Evolutionary conservation across 1,139 yeast genomes (phyloP).

Genomic region (Debaryomycetaceae sp.): DNA sequence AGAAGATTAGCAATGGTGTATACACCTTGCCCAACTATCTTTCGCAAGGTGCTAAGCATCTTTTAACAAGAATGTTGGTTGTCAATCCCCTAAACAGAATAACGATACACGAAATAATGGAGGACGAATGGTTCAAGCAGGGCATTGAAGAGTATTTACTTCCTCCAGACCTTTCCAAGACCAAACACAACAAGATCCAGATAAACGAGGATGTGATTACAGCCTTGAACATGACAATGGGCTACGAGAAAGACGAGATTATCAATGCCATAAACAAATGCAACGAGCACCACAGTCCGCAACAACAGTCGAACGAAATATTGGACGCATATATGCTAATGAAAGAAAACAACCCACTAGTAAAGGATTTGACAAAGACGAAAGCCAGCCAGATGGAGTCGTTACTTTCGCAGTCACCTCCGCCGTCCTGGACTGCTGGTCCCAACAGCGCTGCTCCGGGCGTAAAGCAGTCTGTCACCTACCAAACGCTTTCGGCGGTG

Average conservation of each 20-base stretch:
- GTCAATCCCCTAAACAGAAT: constrained; percentile 96
- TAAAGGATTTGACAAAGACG: constrained; percentile 59
- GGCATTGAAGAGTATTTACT: constrained; percentile 79
- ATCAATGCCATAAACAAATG: constrained; percentile 59
- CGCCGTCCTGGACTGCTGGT: constrained; percentile 33
- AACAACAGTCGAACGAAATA: constrained; percentile 60
- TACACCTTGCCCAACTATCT: constrained; percentile 89
- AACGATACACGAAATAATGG: constrained; percentile 90
- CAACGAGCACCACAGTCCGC: constrained; percentile 39
- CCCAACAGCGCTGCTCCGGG: constrained; percentile 35
- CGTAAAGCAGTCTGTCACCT: constrained; percentile 46
- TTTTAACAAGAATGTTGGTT: constrained; percentile 89
- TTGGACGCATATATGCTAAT: constrained; percentile 88
- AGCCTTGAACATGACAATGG: constrained; percentile 85
- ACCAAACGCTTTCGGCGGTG: constrained; percentile 48
- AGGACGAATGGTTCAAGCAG: constrained; percentile 92
- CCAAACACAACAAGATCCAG: constrained; percentile 39
- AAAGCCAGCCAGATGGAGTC: constrained; percentile 50
- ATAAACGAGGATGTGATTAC: constrained; percentile 78
- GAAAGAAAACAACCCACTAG: constrained; percentile 74
- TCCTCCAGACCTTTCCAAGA: constrained; percentile 58
- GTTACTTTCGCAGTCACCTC: constrained; percentile 51
- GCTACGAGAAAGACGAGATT: constrained; percentile 86
- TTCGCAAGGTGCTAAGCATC: constrained; percentile 81
- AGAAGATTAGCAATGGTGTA: constrained; percentile 92